Conservation (phyloP, 345 rosid genomes). For the Dimocarpus longan region DNA sequence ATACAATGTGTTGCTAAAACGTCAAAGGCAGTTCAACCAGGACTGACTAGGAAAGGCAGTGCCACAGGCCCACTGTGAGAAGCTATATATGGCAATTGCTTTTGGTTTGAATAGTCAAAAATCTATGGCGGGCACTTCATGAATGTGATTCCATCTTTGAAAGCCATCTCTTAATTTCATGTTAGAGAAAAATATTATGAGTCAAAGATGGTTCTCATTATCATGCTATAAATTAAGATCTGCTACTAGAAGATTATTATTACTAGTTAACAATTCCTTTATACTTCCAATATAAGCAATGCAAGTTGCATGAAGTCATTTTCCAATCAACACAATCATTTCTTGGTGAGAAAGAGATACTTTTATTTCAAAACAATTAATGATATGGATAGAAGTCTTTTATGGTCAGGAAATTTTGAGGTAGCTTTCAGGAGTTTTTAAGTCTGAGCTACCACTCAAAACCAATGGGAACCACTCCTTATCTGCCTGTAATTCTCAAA, state of each 20-base stretch:
- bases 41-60: not conserved
- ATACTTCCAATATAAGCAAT: constrained; percentile 32
- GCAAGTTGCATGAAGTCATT: constrained; percentile 28
- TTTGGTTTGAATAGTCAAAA: constrained; percentile 8
- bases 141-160: constrained; percentile 5
- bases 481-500: constrained; percentile 22
- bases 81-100: not conserved
- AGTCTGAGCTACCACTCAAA: constrained; percentile 27
- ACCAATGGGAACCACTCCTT: constrained; percentile 16
- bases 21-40: no score
- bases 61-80: not conserved
- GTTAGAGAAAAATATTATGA: not conserved
- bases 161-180: not conserved
- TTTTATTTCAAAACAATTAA: not conserved
- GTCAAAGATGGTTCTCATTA: constrained; percentile 4
- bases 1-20: not conserved
- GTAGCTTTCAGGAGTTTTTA: constrained; percentile 6
- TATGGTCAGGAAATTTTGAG: constrained; percentile 12
- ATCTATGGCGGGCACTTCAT: not conserved
- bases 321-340: constrained; percentile 24
- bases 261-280: constrained; percentile 22
- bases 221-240: constrained; percentile 1
- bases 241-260: constrained; percentile 10
- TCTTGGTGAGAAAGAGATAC: not conserved
- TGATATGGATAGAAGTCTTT: not conserved